Conservation (phyloP, 2,329 filamentous ascomycete genomes). For the Ophiosphaerella herpotricha region DNA sequence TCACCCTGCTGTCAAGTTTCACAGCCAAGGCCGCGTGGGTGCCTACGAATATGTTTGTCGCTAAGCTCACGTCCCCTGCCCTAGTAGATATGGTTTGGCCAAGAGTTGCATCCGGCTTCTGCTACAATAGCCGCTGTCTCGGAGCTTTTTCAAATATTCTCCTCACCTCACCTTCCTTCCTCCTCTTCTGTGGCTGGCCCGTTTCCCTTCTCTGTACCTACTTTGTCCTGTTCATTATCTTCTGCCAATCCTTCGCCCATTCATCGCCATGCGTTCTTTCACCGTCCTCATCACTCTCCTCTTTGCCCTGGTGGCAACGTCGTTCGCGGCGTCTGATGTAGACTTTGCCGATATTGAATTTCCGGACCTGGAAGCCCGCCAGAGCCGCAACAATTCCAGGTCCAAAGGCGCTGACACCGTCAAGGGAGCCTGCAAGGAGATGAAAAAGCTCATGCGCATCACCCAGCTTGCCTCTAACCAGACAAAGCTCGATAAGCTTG, state of each 20-base stretch:
- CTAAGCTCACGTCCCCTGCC: not conserved
- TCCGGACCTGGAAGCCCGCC: constrained; percentile 23
- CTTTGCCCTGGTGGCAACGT: constrained; percentile 24
- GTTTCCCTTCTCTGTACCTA: constrained; percentile 7
- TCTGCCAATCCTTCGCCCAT: not conserved
- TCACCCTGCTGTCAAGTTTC: constrained; percentile 26
- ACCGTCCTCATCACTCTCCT: constrained; percentile 20
- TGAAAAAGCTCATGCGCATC: constrained; percentile 27
- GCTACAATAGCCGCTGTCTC: too few species aligned
- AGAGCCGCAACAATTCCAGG: constrained; percentile 15
- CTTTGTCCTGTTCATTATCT: not conserved
- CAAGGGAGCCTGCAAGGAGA: constrained; percentile 27
- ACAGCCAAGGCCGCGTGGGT: constrained; percentile 20
- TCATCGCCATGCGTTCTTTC: constrained; percentile 21
- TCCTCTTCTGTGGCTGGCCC: constrained; percentile 16
- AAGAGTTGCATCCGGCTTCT: too few species aligned
- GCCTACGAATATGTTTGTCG: constrained; percentile 9
- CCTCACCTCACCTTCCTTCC: not conserved
- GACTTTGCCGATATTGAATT: constrained; percentile 4
- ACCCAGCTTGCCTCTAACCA: constrained; percentile 32
- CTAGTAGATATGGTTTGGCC: too few species aligned
- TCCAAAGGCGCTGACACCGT: constrained; percentile 14
- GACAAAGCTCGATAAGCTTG: constrained; percentile 31
- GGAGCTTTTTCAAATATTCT: not conserved
- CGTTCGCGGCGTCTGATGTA: constrained; percentile 19